A percentile compares a stretch with the other conserved stretches of the same genome.
These are phyloP conservation scores for Fusarium buxicola DNA, from an alignment of 2,329 filamentous ascomycete genomes.

Conservation along the genomic window DNA sequence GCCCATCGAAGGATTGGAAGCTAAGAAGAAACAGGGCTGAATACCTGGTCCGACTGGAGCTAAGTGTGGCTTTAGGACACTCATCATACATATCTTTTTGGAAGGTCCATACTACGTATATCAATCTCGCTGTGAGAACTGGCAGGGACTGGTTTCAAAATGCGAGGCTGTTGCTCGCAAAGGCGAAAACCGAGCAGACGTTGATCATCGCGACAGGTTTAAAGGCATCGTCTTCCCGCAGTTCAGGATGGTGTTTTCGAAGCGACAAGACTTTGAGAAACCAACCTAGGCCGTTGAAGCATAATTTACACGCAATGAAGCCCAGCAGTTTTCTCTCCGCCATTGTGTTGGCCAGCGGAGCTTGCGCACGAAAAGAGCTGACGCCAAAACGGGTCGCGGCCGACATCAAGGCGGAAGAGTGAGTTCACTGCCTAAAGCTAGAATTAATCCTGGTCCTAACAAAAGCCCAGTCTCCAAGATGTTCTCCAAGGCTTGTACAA, in stretches of 20 bases:
- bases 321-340: not conserved
- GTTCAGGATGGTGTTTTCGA: not conserved
- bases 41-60: not conserved
- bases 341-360: not conserved
- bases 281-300: not conserved
- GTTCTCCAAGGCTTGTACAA: constrained; percentile 9
- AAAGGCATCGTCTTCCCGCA: not conserved
- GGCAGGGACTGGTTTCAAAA: not conserved
- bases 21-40: not conserved
- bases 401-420: constrained; percentile 23
- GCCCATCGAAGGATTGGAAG: not conserved
- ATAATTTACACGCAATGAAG: constrained; percentile 8
- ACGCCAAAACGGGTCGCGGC: constrained; percentile 18
- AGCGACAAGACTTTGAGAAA: not conserved
- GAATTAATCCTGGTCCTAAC: fast-evolving
- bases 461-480: constrained; percentile 1
- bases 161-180: constrained; percentile 1
- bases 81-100: too few species aligned
- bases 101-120: too few species aligned
- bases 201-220: not conserved
- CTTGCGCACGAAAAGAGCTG: constrained; percentile 5
- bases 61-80: not conserved
- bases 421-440: not conserved
- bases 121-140: not conserved
- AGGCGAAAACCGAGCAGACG: too few species aligned